Base-by-base conservation (phyloP, 345 rosid genomes). In the Syzygium aqueum region DNA sequence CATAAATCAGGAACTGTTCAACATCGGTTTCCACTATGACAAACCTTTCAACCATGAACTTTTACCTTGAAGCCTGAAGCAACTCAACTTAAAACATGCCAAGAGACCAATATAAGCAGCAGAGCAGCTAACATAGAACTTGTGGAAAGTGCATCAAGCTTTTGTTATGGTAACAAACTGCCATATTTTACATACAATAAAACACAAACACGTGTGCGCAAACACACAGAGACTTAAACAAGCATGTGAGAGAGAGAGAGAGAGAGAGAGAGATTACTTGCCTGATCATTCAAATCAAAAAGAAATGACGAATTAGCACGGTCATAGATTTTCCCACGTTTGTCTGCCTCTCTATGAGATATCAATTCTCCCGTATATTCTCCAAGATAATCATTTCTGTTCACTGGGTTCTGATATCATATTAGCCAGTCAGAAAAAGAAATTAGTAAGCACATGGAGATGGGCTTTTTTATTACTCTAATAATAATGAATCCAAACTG, bases 261-360 rank as follows among this genome's bases (percentile, higher is more conserved):
- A 59, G 63, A 56, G 67, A 59, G 30, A 59, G 8, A 27, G 78
- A 67, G 56, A 46, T 57, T 85, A 88, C 93, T 91, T 93, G 93
- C 99, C 99, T 97, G 98, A 90, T 97, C 99, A 93, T 97, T 97
- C 92, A 97, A 92, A 93, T 97, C 99, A 87, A 97, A 97, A 84
- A 97, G 98, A 91, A 96, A 97, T 10, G 99, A 97, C 28, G 99
- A 97, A 90, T 97, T 96, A 82, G 97, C 99, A 84, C 99, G 97
- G 90, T 97, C 99, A 86, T 97, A 97, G 77, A 97, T 97, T 90
- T 97, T 97, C 87, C 99, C 99, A 65, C 99, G 98, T 91, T 97
- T 97, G 88, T 97, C 99, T 16, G 99, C 99, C 89, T 97, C 99
- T 53, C 91, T 93, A 85, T 97, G 99, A 88, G 99, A 95, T 88